Evolutionary conservation across 192 early-diverging fungal genomes (phyloP).

Genomic region (Entomortierella chlamydospora): DNA sequence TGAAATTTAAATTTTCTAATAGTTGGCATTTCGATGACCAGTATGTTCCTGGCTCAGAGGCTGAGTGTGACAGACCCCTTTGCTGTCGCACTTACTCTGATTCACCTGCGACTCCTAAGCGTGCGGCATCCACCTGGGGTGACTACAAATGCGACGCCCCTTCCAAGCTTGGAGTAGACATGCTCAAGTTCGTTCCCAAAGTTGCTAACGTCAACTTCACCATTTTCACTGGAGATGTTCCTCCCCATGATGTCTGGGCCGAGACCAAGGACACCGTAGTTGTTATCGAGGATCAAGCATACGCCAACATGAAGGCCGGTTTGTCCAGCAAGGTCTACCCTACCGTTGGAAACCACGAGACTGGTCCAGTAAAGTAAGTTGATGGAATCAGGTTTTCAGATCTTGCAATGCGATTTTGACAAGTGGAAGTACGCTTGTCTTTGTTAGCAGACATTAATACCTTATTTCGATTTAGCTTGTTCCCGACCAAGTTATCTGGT

Average conservation of each 20-base stretch:
- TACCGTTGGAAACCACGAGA: slow-evolving; percentile 67
- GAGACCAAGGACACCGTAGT: slow-evolving; percentile 55
- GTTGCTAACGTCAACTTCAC: slow-evolving; percentile 57
- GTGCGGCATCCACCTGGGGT: slow-evolving; percentile 52
- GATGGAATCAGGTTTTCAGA: too few relatives aligned
- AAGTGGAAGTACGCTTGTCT: neutral
- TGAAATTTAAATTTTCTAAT: too few relatives aligned
- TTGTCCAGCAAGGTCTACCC: slow-evolving; percentile 58
- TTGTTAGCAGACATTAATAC: too few relatives aligned
- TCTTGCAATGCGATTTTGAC: too few relatives aligned
- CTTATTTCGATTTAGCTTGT: slow-evolving; percentile 9
- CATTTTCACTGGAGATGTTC: slow-evolving; percentile 68
- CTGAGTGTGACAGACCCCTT: slow-evolving; percentile 60
- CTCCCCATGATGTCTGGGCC: slow-evolving; percentile 67
- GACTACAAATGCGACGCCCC: slow-evolving; percentile 65
- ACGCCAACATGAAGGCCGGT: slow-evolving; percentile 41
- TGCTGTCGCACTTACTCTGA: slow-evolving; percentile 63
- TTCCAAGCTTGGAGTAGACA: slow-evolving; percentile 56
- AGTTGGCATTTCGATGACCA: slow-evolving; percentile 42
- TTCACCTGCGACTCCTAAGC: slow-evolving; percentile 53
- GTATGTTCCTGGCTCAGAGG: slow-evolving; percentile 55
- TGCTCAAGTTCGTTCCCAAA: slow-evolving; percentile 58
- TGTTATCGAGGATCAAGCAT: slow-evolving; percentile 50
- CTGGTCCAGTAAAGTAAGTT: slow-evolving; percentile 59
- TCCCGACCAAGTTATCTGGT: slow-evolving; percentile 45